phyloP scores from a whole-genome alignment of 345 rosid genomes.

The Hibiscus trionum region DNA sequence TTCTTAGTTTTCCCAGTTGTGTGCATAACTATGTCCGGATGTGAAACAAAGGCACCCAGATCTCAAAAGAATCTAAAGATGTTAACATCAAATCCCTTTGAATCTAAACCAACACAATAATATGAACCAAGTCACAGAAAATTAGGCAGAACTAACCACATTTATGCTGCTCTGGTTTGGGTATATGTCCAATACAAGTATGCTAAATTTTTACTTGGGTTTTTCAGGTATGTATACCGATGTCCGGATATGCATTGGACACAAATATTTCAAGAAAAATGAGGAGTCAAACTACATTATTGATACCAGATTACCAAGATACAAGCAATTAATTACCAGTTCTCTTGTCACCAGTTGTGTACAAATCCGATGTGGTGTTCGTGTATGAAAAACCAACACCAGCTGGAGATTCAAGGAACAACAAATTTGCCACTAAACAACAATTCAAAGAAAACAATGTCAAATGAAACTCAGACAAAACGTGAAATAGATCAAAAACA shows the following conservation, averaged over 20 bases:
- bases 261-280: too few relatives aligned
- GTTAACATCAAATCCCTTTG: slow-evolving; percentile 11
- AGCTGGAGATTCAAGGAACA: slow-evolving; percentile 92
- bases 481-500: neutral
- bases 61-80: slow-evolving; percentile 8
- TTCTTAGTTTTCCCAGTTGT: too few relatives aligned
- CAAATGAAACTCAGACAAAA: neutral
- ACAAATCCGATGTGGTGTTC: slow-evolving; percentile 74
- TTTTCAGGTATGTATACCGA: too few relatives aligned
- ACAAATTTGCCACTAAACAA: slow-evolving; percentile 76
- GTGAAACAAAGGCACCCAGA: neutral
- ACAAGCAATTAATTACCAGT: slow-evolving; percentile 46
- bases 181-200: neutral
- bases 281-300: neutral
- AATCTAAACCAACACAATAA: neutral
- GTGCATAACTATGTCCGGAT: too few relatives aligned
- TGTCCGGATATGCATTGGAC: too few relatives aligned
- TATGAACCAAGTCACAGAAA: neutral
- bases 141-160: neutral
- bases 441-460: neutral
- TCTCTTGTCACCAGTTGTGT: slow-evolving; percentile 73
- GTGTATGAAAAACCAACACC: slow-evolving; percentile 96
- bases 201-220: neutral
- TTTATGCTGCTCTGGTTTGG: neutral
- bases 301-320: neutral